phyloP scores from a whole-genome alignment of 1,284 basidiomycete genomes.

The Schizophyllum amplum region DNA sequence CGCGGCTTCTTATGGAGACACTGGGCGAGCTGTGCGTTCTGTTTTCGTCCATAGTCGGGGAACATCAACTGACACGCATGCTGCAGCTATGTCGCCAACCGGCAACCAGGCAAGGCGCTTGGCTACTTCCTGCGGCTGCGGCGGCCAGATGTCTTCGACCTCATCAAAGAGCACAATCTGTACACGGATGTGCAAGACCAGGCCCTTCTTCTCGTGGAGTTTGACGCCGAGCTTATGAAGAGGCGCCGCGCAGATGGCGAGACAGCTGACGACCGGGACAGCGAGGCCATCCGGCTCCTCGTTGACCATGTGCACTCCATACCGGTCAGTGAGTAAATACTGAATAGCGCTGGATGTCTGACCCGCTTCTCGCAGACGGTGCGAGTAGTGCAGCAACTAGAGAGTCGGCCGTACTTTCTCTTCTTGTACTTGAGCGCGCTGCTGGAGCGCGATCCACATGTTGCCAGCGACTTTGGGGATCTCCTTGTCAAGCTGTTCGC shows the following conservation, averaged over 20 bases:
- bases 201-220: slow-evolving; percentile 86
- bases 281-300: slow-evolving; percentile 78
- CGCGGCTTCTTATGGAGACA: slow-evolving; percentile 77
- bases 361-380: slow-evolving; percentile 47
- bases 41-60: not conserved
- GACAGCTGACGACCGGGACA: slow-evolving; percentile 31
- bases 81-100: slow-evolving; percentile 73
- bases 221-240: slow-evolving; percentile 82
- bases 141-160: slow-evolving; percentile 86
- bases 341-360: slow-evolving; percentile 1
- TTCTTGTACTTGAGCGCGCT: slow-evolving; percentile 93
- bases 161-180: slow-evolving; percentile 90
- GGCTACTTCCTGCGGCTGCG: slow-evolving; percentile 85
- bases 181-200: slow-evolving; percentile 95
- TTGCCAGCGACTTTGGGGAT: slow-evolving; percentile 79
- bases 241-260: slow-evolving; percentile 38
- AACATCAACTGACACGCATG: slow-evolving; percentile 1
- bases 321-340: slow-evolving; percentile 53
- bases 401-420: slow-evolving; percentile 71
- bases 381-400: slow-evolving; percentile 84
- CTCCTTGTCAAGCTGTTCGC: slow-evolving; percentile 90
- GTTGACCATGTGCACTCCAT: slow-evolving; percentile 97
- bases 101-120: slow-evolving; percentile 90
- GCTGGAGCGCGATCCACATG: slow-evolving; percentile 79
- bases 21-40: slow-evolving; percentile 84